Conservation (phyloP, 2,329 filamentous ascomycete genomes). For the Ophiostoma himal-ulmi region DNA sequence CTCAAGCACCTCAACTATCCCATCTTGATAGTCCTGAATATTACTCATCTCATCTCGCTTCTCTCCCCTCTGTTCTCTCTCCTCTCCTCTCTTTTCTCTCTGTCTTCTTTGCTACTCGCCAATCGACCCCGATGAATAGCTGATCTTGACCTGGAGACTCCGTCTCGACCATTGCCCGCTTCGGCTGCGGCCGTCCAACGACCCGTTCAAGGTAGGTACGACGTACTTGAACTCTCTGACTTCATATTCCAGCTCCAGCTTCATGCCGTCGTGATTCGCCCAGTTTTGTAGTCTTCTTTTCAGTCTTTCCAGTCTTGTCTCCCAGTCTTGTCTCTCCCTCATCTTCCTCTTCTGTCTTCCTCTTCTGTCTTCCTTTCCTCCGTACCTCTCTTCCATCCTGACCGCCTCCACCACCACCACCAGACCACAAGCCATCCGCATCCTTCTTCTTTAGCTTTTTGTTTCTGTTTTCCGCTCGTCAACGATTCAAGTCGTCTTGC, state of each 20-base stretch:
- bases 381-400: conserved; percentile 11
- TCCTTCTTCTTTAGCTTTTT: neutral
- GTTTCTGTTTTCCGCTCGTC: conserved; percentile 5
- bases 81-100: neutral
- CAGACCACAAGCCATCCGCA: neutral
- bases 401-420: conserved; percentile 18
- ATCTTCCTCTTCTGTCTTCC: neutral
- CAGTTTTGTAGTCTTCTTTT: neutral
- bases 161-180: conserved; percentile 8
- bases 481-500: neutral
- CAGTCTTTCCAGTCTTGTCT: neutral
- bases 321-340: neutral
- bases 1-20: conserved; percentile 8
- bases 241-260: neutral
- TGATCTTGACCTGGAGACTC: conserved; percentile 7
- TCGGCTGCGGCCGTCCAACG: conserved; percentile 3
- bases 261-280: neutral
- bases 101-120: neutral
- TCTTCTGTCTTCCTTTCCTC: neutral
- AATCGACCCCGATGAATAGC: neutral
- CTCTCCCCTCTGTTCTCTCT: neutral
- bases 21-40: conserved; percentile 14
- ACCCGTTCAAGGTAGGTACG: neutral
- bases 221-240: neutral
- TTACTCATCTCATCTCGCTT: neutral